Percentiles rank a stretch among this genome's conserved stretches.
Evolutionary conservation across 2,329 filamentous ascomycete species (phyloP).

Genomic region (Colletotrichum sp.): DNA sequence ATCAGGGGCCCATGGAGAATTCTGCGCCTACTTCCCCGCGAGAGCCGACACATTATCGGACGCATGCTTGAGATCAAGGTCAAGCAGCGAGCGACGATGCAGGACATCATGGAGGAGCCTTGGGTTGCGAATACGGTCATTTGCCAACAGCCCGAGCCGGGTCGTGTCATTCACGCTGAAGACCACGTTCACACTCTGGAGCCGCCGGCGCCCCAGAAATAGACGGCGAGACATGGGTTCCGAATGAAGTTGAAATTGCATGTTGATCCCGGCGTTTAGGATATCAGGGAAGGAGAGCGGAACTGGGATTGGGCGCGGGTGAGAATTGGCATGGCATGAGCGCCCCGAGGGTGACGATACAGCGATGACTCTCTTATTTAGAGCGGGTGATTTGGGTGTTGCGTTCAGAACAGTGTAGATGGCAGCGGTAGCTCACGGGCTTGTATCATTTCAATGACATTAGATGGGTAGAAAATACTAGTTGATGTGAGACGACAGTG

Average conservation of each 20-base stretch:
- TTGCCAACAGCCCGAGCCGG: slow-evolving; percentile 77
- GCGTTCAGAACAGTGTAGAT: not conserved
- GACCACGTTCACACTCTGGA: slow-evolving; percentile 88
- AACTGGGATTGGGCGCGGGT: not conserved
- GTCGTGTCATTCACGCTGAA: slow-evolving; percentile 72
- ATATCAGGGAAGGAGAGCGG: not conserved
- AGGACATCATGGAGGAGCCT: slow-evolving; percentile 84
- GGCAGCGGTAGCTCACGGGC: not conserved
- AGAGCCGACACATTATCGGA: slow-evolving; percentile 87
- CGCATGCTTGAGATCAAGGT: slow-evolving; percentile 93
- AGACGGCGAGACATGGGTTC: not conserved
- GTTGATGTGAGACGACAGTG: slow-evolving; percentile 15
- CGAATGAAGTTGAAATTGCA: slow-evolving; percentile 1
- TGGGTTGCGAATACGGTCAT: slow-evolving; percentile 90
- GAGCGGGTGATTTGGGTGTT: not conserved
- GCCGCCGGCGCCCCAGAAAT: slow-evolving; percentile 57
- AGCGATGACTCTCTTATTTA: slow-evolving; percentile 4
- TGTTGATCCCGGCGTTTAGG: slow-evolving; percentile 13
- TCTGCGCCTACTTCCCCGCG: slow-evolving; percentile 83
- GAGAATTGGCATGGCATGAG: slow-evolving; percentile 1
- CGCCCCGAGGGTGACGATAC: not conserved
- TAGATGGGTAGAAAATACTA: slow-evolving; percentile 15
- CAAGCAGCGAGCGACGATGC: slow-evolving; percentile 80
- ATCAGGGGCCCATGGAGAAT: slow-evolving; percentile 95
- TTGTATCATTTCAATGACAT: not conserved